phyloP scores from a whole-genome alignment of 106 monocot genomes.

The Dendrobium nobile region DNA sequence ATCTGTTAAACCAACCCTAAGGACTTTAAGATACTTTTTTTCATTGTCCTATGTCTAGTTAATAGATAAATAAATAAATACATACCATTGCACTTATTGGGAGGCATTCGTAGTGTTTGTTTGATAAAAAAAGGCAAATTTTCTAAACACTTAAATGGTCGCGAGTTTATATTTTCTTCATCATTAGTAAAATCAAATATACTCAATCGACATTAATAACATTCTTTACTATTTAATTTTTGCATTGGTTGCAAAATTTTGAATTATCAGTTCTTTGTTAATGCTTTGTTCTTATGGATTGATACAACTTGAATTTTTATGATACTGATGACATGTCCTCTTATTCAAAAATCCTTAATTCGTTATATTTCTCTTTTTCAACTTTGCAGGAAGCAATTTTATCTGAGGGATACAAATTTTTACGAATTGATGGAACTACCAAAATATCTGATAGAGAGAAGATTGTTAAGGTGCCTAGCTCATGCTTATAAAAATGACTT shows the following conservation, averaged over 20 bases:
- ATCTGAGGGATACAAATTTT: conserved; percentile 46
- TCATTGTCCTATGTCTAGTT: no score
- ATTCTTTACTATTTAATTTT: background rate
- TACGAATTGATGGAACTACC: conserved; percentile 98
- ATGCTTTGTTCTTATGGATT: background rate
- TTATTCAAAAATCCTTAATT: background rate
- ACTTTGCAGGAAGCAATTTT: conserved; percentile 60
- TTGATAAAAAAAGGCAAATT: no score
- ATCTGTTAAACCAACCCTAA: no score
- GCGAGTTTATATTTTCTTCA: no score
- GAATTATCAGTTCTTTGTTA: background rate
- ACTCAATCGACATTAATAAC: no score
- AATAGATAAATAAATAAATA: no score
- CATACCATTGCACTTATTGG: no score
- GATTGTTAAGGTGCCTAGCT: conserved; percentile 58
- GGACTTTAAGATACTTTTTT: no score
- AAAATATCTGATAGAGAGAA: conserved; percentile 80
- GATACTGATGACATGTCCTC: background rate
- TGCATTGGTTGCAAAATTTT: background rate
- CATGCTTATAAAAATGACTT: conserved; percentile 2
- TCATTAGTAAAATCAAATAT: no score
- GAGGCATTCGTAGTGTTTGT: no score
- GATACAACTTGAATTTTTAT: background rate
- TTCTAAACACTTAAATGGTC: no score
- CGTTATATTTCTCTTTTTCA: background rate